Conservation (phyloP, 352 stramenopile genomes). For the Globisporangium emineosum region DNA sequence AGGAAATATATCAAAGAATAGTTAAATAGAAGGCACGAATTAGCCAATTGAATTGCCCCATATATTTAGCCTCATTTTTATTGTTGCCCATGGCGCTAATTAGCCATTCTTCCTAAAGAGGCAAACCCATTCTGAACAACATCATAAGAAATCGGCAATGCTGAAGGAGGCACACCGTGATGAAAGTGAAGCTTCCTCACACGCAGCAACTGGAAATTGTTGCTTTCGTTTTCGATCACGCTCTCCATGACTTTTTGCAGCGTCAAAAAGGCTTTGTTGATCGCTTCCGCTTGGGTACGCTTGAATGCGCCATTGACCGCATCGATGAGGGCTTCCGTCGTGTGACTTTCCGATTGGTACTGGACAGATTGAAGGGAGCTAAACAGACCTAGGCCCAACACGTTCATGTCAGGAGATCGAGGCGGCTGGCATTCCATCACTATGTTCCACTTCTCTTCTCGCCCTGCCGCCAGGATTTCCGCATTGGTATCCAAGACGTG, state of each 20-base stretch:
- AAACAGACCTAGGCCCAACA: slow-evolving; percentile 7
- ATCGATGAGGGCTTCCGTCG: background rate
- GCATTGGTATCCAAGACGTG: background rate
- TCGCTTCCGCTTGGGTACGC: background rate
- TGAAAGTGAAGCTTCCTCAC: too few species aligned
- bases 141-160: too few species aligned
- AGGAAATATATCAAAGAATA: too few species aligned
- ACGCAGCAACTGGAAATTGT: too few species aligned
- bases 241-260: background rate
- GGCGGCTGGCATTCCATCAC: background rate
- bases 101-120: too few species aligned
- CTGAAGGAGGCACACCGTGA: too few species aligned
- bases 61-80: too few species aligned
- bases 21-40: too few species aligned
- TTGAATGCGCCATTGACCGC: background rate
- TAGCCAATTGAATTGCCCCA: too few species aligned
- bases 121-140: too few species aligned
- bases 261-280: slow-evolving; percentile 1
- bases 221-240: background rate
- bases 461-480: background rate
- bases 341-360: background rate
- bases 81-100: too few species aligned
- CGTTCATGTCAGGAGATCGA: slow-evolving; percentile 2
- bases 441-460: background rate
- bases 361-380: background rate